Base-by-base conservation (phyloP, 176 grass and related monocot species). In the Oryza longistaminata region DNA sequence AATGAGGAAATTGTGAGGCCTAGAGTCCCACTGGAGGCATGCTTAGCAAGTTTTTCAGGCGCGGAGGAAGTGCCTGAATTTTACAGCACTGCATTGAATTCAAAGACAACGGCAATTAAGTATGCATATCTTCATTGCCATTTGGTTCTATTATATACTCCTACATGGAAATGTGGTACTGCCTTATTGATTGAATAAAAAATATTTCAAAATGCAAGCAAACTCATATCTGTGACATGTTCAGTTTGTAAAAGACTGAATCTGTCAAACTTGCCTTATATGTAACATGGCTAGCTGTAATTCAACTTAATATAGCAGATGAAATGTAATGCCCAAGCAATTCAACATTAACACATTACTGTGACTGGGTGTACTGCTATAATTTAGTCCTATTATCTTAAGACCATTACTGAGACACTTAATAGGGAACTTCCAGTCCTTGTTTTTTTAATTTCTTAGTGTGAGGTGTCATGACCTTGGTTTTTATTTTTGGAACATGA, bases 61-160 rank as follows among this genome's bases (percentile, higher is more conserved):
- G 86, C 90, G 6, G 91, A 99, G 40, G 96, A 99, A 84, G 79
- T 99, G 40, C 86, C 86, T 46, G 96, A 94, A 37, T 99, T 96
- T 88, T 89, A 91, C 73, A 99, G 96, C 82, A 90, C 91, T 70
- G 93, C 96, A 87, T 91, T 99, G 81, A 96, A 94, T 90, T 85
- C 90, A 8, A 96, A 99, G 81, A 99, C 90, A 19, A 99, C 93
- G 16, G 96, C 93, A 81, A 88, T 90, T 42, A 96, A 96, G 96
- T 99, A 99, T 53, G 91, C 22, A 74, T 87, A 74, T 79, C 25
- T 81, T 74, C 34, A 35, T 81, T 74, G 48, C 10, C 0, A 37
- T 65, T 8, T 21, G 45, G 16, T 58, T 74, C 25, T 83, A 65
- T 40, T 14, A 26, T 45, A 46, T 34, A 31, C 26, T 27, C 26